Conservation (phyloP, 2,329 filamentous ascomycete species). For the Emericellopsis cladophorae region DNA sequence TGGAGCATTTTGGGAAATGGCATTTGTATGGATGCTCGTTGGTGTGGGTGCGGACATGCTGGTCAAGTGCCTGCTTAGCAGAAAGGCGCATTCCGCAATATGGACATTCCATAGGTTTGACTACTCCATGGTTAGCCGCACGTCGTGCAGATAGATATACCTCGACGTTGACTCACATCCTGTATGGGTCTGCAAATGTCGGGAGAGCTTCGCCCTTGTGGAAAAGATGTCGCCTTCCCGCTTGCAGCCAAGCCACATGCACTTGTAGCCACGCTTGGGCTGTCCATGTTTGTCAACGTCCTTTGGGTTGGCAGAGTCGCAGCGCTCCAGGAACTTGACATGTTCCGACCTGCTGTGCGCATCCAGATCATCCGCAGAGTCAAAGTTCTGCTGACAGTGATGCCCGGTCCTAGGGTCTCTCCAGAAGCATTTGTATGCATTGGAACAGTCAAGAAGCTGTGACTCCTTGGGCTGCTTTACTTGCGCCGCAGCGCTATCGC, state of each 20-base stretch:
- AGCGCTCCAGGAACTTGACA: conserved; percentile 23
- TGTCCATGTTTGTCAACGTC: conserved; percentile 15
- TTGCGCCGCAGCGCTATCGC: too few species aligned
- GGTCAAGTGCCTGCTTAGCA: conserved; percentile 53
- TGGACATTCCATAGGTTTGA: conserved; percentile 44
- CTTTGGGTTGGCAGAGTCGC: too few species aligned
- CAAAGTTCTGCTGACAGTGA: conserved; percentile 22
- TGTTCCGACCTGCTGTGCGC: conserved; percentile 40
- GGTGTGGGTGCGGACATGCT: conserved; percentile 55
- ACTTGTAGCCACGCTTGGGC: conserved; percentile 31
- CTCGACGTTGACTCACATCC: conserved; percentile 35
- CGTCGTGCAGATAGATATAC: background rate
- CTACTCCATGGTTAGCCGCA: conserved; percentile 18
- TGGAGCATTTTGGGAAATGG: conserved; percentile 27
- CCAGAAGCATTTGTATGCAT: conserved; percentile 17
- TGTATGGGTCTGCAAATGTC: conserved; percentile 54
- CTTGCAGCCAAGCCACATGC: conserved; percentile 42
- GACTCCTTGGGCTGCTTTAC: too few species aligned
- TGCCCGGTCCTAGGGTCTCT: conserved; percentile 7
- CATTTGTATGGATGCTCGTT: conserved; percentile 53
- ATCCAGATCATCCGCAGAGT: conserved; percentile 36
- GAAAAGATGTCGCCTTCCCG: conserved; percentile 39
- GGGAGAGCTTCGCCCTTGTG: conserved; percentile 50
- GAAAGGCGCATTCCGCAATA: conserved; percentile 47
- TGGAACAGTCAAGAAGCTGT: too few species aligned